Base-by-base conservation (phyloP, 116 monocot genomes). In the Iris pallida region DNA sequence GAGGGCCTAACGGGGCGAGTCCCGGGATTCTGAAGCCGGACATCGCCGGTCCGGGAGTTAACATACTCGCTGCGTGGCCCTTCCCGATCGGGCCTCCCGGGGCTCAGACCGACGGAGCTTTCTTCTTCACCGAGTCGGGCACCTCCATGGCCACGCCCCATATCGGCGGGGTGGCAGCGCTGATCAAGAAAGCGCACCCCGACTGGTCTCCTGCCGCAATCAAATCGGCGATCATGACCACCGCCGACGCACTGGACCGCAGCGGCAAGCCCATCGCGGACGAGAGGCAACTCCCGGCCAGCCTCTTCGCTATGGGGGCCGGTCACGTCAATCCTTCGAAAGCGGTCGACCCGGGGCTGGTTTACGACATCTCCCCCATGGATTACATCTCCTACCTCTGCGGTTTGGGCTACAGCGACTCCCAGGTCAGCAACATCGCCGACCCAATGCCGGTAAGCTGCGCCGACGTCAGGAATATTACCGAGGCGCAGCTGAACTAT, bases 61-160 rank as follows among this genome's bases (percentile, higher is more conserved):
- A 64, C 57, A 20, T 75, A 7, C 44, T 75, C 52, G 54, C 74
- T 0, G 74, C 74, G 5, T 60, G 60, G 61, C 68, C 67, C 42
- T 13, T 44, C 10, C 43, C 16, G 2, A 16, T 20, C 0, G 71
- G 48, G 4, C 16, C 42, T 15, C 10, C 46, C 3, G 10, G 13
- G 6, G 16, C 0, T 54, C 7, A 5, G 15, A 47, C 19, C 41
- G 4, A 49, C 0, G 0, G 7, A 40, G 1, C 59, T 12, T 14
- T 3, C 2, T 75, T 75, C 53, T 20, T 44, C 45, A 7, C 54
- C 4, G 10, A 60, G 0, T 45, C 44, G 1, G 75, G 72, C 5
- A 72, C 72, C 11, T 72, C 72, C 0, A 72, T 72, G 72, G 63
- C 72, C 7, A 42, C 63, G 1, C 72, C 72, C 4, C 72, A 72